phyloP scores from a whole-genome alignment of 2,329 filamentous ascomycete genomes.

The Ceratocystis alfenasii region DNA sequence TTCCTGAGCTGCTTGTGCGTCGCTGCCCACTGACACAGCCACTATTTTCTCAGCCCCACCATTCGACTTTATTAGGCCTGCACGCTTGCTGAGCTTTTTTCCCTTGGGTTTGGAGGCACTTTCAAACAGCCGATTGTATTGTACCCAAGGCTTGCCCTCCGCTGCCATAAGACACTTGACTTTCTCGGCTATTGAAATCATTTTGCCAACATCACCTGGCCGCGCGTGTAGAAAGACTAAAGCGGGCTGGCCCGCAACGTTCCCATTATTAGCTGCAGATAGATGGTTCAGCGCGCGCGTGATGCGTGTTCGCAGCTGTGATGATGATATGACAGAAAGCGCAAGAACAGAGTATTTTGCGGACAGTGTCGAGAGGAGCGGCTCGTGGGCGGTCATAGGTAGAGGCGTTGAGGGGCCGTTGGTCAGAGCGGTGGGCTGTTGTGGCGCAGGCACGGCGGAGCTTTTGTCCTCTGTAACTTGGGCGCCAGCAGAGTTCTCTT shows the following conservation, averaged over 20 bases:
- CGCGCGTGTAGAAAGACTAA: conserved; percentile 42
- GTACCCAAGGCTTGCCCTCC: conserved; percentile 39
- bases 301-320: conserved; percentile 47
- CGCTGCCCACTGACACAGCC: background rate
- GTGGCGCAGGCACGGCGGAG: conserved; percentile 6
- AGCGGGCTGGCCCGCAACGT: conserved; percentile 23
- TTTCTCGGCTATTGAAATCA: conserved; percentile 57
- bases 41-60: background rate
- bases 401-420: conserved; percentile 10
- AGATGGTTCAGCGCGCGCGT: conserved; percentile 37
- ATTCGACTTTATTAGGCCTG: background rate
- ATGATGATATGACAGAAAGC: conserved; percentile 47
- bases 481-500: background rate
- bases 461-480: background rate
- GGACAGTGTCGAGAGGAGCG: conserved; percentile 12
- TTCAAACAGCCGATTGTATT: conserved; percentile 47
- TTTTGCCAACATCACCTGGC: conserved; percentile 45
- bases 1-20: conserved; percentile 4
- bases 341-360: conserved; percentile 37
- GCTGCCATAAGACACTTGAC: conserved; percentile 44
- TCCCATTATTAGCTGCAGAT: conserved; percentile 21
- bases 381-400: background rate
- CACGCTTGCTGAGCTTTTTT: background rate
- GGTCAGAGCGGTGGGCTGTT: conserved; percentile 9
- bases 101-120: conserved; percentile 28